Evolutionary conservation across 768 basidiomycete species (phyloP).

Genomic region (Astraeus odoratus): DNA sequence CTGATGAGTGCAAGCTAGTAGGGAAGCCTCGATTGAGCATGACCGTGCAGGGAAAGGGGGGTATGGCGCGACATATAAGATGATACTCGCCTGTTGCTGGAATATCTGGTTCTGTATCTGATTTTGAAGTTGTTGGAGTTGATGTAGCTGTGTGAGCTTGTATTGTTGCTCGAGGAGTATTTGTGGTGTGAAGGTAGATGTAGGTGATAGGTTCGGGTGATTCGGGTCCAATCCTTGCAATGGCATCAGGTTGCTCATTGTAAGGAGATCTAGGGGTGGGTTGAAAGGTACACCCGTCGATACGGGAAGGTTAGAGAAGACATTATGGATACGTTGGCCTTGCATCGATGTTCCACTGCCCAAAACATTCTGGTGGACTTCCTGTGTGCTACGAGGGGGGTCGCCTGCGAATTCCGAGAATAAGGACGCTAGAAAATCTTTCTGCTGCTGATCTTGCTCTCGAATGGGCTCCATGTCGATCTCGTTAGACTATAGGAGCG

Average conservation of each 20-base stretch:
- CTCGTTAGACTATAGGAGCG: too few relatives aligned
- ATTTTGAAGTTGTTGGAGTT: slow-evolving; percentile 71
- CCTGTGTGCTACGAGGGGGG: slow-evolving; percentile 17
- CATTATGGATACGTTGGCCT: slow-evolving; percentile 10
- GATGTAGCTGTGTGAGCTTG: slow-evolving; percentile 70
- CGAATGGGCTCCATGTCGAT: slow-evolving; percentile 17
- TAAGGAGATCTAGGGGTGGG: slow-evolving; percentile 42
- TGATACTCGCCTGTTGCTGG: slow-evolving; percentile 70
- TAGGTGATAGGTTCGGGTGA: slow-evolving; percentile 10
- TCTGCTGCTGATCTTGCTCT: slow-evolving; percentile 26
- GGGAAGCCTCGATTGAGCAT: slow-evolving; percentile 9
- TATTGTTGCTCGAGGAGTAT: slow-evolving; percentile 68
- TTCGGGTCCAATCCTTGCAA: slow-evolving; percentile 37
- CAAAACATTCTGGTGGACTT: slow-evolving; percentile 14
- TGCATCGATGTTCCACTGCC: neutral
- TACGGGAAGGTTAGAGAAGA: slow-evolving; percentile 5
- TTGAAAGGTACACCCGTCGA: slow-evolving; percentile 9
- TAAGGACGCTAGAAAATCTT: slow-evolving; percentile 30
- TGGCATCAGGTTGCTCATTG: slow-evolving; percentile 42
- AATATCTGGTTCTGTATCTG: slow-evolving; percentile 86
- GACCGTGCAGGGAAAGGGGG: slow-evolving; percentile 4
- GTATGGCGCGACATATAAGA: neutral
- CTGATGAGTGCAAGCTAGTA: slow-evolving; percentile 64
- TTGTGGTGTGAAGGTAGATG: slow-evolving; percentile 34
- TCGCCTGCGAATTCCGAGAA: slow-evolving; percentile 25